Base-by-base conservation (phyloP, 768 basidiomycete species). In the Pulveroboletus sp. region DNA sequence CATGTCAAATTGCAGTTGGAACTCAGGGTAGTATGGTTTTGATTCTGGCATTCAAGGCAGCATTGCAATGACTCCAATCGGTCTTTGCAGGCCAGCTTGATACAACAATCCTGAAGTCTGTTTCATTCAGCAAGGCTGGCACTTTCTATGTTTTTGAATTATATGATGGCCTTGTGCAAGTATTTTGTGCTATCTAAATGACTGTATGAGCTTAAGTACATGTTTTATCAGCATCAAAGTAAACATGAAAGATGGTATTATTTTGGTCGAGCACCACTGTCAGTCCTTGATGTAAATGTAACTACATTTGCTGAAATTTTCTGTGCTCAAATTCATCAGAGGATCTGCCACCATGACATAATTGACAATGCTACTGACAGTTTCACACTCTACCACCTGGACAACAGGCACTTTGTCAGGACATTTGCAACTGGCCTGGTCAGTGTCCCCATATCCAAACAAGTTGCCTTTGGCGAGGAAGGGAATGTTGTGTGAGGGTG, bases 401-500 rank as follows among this genome's bases (percentile, higher is more conserved):
- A 43, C 12, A 31, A 12, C 12, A 12, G 27, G 6, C 27, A 29
- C 6, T 6, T 12, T 29, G 12, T 29, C 27, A 29, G 27, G 12
- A 29, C 27, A 29, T 29, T 29, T 29, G 27, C 12, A 12, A 29
- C 12, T 6, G 27, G 27, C 27, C 27, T 12, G 6, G 27, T 29
- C 27, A 29, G 27, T 1, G 44, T 53, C 6, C 22, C 16, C 2
- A 17, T 56, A 0, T 47, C 44, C 2, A 56, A 53, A 12, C 55
- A 56, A 35, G 55, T 56, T 4, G 20, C 41, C 2, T 56, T 56
- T 22, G 36, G 44, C 6, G 47, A 56, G 13, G 51, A 53, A 1
- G 9, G 39, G 8, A 56, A 29, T 12, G 39, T 53, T 3, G 19
- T 56, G n/a, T n/a, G n/a, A n/a, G n/a, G n/a, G n/a, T n/a, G n/a